Evolutionary conservation across 345 rosid genomes (phyloP), one percentile per base, ranked within the genome.

Genomic region (Populus davidiana): DNA sequence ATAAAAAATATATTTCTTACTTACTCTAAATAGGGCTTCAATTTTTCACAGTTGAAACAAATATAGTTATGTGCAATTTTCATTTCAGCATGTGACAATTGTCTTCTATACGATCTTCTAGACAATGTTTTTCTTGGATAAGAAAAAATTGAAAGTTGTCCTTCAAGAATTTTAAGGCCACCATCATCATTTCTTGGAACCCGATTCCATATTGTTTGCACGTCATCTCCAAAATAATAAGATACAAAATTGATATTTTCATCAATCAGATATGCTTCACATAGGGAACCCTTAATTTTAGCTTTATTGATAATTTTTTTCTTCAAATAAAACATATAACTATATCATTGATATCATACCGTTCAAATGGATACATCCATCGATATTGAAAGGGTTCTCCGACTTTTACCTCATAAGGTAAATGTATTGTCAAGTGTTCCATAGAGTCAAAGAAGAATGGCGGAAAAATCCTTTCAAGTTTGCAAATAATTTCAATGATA

Each of bases 291-390:
- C 11, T 39, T 11, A 7, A 39, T 10, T 8, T 39, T 8, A 39
- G 41, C 41, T 39, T 8, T 39, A 8, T 39, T 8, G 41, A 0
- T 39, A 1, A 39, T 9, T 39, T 0, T 39, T 39, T 39, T 39
- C 10, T 39, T 39, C 41, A 7, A 39, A 39, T 39, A 39, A 39
- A 39, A 39, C 41, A 39, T 39, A 39, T 39, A 39, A 2, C 2
- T 39, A 39, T 2, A 39, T 39, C 41, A 39, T 39, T 39, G 8
- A 39, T 17, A 54, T 56, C 23, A 52, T 13, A 74, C 62, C 59
- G n/a, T 20, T 74, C 77, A 74, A 74, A 39, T 21, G 77, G 70
- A 23, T 74, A 63, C 77, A 74, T 74, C 70, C 59, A 74, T 38
- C 70, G 61, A 63, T 74, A 74, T 38, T 39, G 77, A 1, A 74